Percentiles rank a stretch among this genome's conserved stretches.
phyloP scores from a whole-genome alignment of 192 early-diverging fungal species.

The Dispira simplex region DNA sequence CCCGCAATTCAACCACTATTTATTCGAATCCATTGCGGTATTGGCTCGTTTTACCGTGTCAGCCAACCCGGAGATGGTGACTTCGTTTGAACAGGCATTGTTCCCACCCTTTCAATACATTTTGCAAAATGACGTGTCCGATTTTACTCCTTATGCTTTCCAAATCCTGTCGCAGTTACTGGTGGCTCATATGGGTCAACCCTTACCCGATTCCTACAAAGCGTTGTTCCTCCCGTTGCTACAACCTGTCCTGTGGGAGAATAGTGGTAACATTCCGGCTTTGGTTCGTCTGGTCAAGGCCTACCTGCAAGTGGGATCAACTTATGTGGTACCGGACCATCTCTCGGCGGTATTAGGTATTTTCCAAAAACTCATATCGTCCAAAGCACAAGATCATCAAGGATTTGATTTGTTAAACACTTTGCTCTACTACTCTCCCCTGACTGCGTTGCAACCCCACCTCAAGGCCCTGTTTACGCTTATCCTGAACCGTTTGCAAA shows the following conservation, averaged over 20 bases:
- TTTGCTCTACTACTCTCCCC: slow-evolving; percentile 63
- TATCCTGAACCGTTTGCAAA: slow-evolving; percentile 33
- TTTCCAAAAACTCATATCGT: slow-evolving; percentile 80
- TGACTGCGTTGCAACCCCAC: slow-evolving; percentile 33
- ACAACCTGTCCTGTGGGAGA: slow-evolving; percentile 75
- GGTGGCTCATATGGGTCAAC: slow-evolving; percentile 41
- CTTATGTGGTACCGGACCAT: slow-evolving; percentile 49
- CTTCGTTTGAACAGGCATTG: slow-evolving; percentile 70
- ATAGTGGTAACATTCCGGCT: slow-evolving; percentile 85
- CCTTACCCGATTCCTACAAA: slow-evolving; percentile 59
- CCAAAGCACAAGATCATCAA: slow-evolving; percentile 69
- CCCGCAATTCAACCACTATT: slow-evolving; percentile 93
- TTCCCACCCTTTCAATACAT: slow-evolving; percentile 85
- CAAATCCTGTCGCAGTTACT: slow-evolving; percentile 87
- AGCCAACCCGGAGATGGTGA: slow-evolving; percentile 44
- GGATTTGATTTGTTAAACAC: slow-evolving; percentile 68
- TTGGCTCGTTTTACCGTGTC: slow-evolving; percentile 73
- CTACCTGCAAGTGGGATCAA: slow-evolving; percentile 61
- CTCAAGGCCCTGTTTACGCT: slow-evolving; percentile 44
- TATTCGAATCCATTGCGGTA: slow-evolving; percentile 85
- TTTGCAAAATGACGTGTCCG: slow-evolving; percentile 66
- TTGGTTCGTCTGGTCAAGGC: slow-evolving; percentile 77
- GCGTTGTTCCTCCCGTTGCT: slow-evolving; percentile 61
- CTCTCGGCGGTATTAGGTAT: slow-evolving; percentile 81
- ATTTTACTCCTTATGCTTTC: slow-evolving; percentile 96